Percentiles rank a stretch among this genome's conserved stretches.
These are phyloP conservation scores for Polychytrium aggregatum DNA, from an alignment of 192 early-diverging fungal species.

Conservation along the genomic window DNA sequence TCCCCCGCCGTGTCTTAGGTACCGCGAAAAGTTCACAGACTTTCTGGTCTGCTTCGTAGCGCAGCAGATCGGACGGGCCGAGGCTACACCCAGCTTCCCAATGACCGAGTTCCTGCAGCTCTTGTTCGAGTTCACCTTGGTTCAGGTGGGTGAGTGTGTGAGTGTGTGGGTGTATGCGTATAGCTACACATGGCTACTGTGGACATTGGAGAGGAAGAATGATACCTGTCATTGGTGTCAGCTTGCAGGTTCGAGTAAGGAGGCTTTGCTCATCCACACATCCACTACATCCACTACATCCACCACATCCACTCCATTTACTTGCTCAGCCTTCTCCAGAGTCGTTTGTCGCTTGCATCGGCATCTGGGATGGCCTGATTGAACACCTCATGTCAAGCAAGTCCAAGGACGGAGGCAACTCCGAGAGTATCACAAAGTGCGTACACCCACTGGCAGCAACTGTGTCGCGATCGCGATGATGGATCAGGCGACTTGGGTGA, in stretches of 20 bases:
- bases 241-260: no score
- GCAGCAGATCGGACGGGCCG: constrained; percentile 1
- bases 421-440: no score
- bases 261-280: background rate
- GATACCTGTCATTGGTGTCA: no score
- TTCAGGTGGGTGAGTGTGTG: constrained; percentile 1
- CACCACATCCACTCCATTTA: background rate
- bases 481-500: no score
- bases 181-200: no score
- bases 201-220: background rate
- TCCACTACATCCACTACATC: background rate
- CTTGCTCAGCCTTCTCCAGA: background rate
- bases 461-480: no score
- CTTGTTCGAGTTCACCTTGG: constrained; percentile 5
- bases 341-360: no score
- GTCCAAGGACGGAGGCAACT: no score
- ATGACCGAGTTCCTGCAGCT: constrained; percentile 6
- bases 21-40: constrained; percentile 7
- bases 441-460: no score
- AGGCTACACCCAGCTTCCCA: constrained; percentile 1
- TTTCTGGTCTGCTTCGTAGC: constrained; percentile 6
- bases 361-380: no score
- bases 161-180: no score
- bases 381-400: no score
- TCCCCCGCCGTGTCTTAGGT: background rate